Evolutionary conservation across 768 basidiomycete species (phyloP), one percentile per base, ranked within the genome.

Genomic region (Boletus coccyginus): DNA sequence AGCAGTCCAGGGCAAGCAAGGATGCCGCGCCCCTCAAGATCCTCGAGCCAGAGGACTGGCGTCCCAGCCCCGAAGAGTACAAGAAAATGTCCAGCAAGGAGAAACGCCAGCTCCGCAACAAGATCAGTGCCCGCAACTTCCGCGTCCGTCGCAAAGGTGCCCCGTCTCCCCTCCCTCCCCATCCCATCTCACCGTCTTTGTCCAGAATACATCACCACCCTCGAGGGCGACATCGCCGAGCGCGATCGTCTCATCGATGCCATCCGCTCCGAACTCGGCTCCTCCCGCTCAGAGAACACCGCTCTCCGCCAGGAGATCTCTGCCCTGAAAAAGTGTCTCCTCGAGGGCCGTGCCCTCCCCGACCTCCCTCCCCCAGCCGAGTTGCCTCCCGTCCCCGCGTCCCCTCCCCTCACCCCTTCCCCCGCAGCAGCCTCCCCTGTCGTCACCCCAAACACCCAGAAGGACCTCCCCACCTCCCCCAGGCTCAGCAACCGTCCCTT

Each of bases 81-180:
- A 87, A 91, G 68, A 98, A 93, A 73, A 90, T 99, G 83, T 85
- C 85, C 7, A 88, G 86, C 66, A 98, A 96, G 75, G 95, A 98
- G 77, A 98, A 98, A 74, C 77, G 97, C 10, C 96, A 98, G 71
- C 76, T 98, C 42, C 73, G 96, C 49, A 99, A 99, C 77, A 99
- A 99, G 85, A 94, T 98, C 63, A 89, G 87, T 61, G 96, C 96
- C 0, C 77, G 95, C 52, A 97, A 96, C 70, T 98, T 98, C 75
- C 81, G 96, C n/a, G 91, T 94, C 31, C 77, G 96, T 38, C 79
- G 94, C 71, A 98, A 98, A 78, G 95, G 92, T 90, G 31, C 46
- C 73, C 68, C 6, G 2, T 9, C 10, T 4, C 29, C 21, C n/a
- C 10, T 3, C 17, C 12, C 7, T 19, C 4, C 2, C 8, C 8